Evolutionary conservation across 2,329 filamentous ascomycete genomes (phyloP), one percentile per base, ranked within the genome.

Genomic region (Colletotrichum somersetense): DNA sequence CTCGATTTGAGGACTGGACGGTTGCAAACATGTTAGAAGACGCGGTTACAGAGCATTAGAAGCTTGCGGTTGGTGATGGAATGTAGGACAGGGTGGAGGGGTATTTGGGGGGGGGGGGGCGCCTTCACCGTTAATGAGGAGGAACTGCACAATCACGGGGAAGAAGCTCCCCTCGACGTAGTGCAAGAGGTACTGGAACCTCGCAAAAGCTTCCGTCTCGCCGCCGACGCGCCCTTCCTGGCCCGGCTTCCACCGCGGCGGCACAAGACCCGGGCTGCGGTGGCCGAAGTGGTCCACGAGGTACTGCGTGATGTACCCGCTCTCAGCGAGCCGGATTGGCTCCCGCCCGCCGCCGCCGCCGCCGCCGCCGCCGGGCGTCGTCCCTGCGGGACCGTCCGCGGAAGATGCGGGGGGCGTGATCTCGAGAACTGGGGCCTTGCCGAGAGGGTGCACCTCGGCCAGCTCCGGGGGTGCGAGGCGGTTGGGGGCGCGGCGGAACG

Each of bases 161-260:
- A 97, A 96, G 74, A 98, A 83, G 72, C 89, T 93, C 11, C 95
- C 96, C 83, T 98, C 96, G 5, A 89, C 87, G 81, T 95, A 98
- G 80, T 97, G 92, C 86, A 97, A 89, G 75, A 89, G 90, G 79
- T 94, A 93, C 78, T 87, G 84, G 79, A 86, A 90, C 61, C 89
- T 84, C 79, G 89, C 78, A 84, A 86, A 91, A 72, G 84, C 85
- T 77, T 90, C 87, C 44, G 88, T 90, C 83, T 91, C 89, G 33
- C 89, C 89, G n/a, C 88, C 87, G 16, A 89, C 74, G 76, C 86
- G 84, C 57, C 85, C 85, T 78, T 91, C 88, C 77, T 85, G 83
- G 20, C 88, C 89, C 1, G 87, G 85, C 77, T 83, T 86, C 85
- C 87, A 91, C 70, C 83, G 81, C 75, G 80, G 78, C 2, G 89